Percentiles rank a stretch among this genome's conserved stretches.
Evolutionary conservation across 2,329 filamentous ascomycete genomes (phyloP).

Genomic region (Cladobotryum protrusum): DNA sequence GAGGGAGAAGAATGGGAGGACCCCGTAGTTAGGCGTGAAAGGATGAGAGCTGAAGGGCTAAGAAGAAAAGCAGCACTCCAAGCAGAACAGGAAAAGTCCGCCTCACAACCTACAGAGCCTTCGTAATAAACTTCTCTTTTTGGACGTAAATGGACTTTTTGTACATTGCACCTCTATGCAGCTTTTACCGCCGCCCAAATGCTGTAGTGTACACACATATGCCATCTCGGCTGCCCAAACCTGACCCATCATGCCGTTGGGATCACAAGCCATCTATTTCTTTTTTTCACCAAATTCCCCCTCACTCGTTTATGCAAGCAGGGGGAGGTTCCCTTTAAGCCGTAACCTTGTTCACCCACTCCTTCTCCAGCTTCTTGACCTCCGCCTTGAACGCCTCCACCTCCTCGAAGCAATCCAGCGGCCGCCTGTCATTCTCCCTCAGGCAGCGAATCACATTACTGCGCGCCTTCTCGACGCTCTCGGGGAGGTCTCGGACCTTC

Average conservation of each 20-base stretch:
- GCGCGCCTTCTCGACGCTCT: constrained; percentile 67
- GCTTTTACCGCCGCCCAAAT: constrained; percentile 24
- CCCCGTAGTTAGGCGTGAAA: constrained; percentile 42
- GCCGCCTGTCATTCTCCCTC: constrained; percentile 75
- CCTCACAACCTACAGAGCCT: constrained; percentile 11
- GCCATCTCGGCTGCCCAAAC: constrained; percentile 12
- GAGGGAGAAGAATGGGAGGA: constrained; percentile 50
- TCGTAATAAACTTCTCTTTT: constrained; percentile 9
- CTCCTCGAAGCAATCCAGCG: constrained; percentile 91
- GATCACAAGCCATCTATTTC: no score
- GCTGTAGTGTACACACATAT: constrained; percentile 27
- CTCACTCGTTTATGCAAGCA: no score
- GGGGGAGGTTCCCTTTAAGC: constrained; percentile 23
- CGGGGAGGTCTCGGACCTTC: constrained; percentile 62
- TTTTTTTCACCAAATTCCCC: neutral
- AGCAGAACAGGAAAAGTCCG: constrained; percentile 13
- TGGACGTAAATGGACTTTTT: neutral
- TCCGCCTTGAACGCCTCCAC: constrained; percentile 86
- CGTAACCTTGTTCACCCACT: constrained; percentile 80
- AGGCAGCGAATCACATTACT: constrained; percentile 73
- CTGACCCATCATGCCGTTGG: neutral
- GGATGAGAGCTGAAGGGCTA: constrained; percentile 54
- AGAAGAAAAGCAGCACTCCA: constrained; percentile 41
- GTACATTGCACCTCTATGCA: constrained; percentile 24
- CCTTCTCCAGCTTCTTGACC: constrained; percentile 77